Evolutionary conservation across 2,329 filamentous ascomycete genomes (phyloP).

Genomic region (Metarhizium album): DNA sequence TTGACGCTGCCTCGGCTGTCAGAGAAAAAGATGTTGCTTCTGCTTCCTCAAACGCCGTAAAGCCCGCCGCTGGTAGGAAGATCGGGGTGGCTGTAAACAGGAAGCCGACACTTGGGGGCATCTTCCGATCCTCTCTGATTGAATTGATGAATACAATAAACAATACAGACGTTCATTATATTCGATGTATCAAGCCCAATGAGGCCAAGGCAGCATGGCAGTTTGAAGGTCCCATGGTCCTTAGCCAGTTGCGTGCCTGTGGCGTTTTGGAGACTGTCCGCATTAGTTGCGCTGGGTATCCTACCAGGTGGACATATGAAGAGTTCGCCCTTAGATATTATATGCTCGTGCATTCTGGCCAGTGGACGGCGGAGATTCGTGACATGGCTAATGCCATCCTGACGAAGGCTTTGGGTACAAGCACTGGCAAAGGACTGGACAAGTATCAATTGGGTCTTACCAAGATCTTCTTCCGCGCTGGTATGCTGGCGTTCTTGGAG

Average conservation of each 20-base stretch:
- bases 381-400: constrained; percentile 91
- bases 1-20: constrained; percentile 76
- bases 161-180: constrained; percentile 96
- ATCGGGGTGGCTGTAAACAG: constrained; percentile 87
- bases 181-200: constrained; percentile 97
- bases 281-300: constrained; percentile 95
- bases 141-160: constrained; percentile 98
- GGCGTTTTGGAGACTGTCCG: constrained; percentile 97
- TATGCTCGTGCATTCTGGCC: constrained; percentile 82
- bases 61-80: constrained; percentile 69
- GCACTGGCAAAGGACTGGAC: constrained; percentile 63
- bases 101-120: constrained; percentile 93
- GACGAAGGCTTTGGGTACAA: constrained; percentile 73
- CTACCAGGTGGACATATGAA: constrained; percentile 96
- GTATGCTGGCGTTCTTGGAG: constrained; percentile 96
- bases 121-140: constrained; percentile 97
- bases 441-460: constrained; percentile 97
- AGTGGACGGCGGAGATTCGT: constrained; percentile 90
- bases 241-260: constrained; percentile 92
- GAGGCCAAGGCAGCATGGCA: constrained; percentile 96
- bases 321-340: constrained; percentile 97
- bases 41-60: constrained; percentile 59
- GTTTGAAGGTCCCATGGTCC: constrained; percentile 97
- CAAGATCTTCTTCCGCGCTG: constrained; percentile 98
- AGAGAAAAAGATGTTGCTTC: constrained; percentile 76